Evolutionary conservation across 805 yeast species (phyloP), one percentile per base, ranked within the genome.

Genomic region (Suhomyces canberraensis): DNA sequence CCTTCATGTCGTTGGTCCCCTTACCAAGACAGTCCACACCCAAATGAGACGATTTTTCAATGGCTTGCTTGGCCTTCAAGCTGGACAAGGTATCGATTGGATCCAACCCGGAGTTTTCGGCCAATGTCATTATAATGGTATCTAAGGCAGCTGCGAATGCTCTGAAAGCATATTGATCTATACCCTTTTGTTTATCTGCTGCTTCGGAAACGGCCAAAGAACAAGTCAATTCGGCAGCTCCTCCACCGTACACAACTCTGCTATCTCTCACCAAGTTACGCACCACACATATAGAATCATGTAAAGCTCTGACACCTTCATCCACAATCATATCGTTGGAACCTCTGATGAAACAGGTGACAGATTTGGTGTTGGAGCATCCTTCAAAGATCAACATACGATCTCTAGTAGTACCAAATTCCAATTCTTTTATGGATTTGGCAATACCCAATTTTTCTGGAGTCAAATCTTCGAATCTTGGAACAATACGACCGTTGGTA

Each of bases 191-290:
- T 56, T 78, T 80, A 61, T 91, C 96, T 33, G 98, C 97, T 47
- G 84, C 95, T 33, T 83, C 86, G 39, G 88, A 73, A 11, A 93
- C 95, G 13, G 93, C 95, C 50, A 93, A 67, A 11, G 98, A 89
- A 71, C 95, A 84, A 2, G 96, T 76, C 36, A 93, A 81, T 68
- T 93, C 99, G 25, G 98, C 95, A 16, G 98, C 95, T 49, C 99
- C 99, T 51, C 99, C 99, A 46, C 99, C 99, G 56, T 93, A 93
- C n/a, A 95, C 97, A 31, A 93, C 87, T 61, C 96, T 78, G 59
- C 80, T 83, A 61, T 95, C 98, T 53, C 82, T 79, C 35, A 95
- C 83, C 58, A 93, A 76, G 66, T 93, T 95, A 69, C 98, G 84
- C 19, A 93, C 98, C 30, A 95, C 99, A 69, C 98, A 91, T 40